phyloP scores from a whole-genome alignment of 108 stramenopile species.

The Skeletonema tropicum region DNA sequence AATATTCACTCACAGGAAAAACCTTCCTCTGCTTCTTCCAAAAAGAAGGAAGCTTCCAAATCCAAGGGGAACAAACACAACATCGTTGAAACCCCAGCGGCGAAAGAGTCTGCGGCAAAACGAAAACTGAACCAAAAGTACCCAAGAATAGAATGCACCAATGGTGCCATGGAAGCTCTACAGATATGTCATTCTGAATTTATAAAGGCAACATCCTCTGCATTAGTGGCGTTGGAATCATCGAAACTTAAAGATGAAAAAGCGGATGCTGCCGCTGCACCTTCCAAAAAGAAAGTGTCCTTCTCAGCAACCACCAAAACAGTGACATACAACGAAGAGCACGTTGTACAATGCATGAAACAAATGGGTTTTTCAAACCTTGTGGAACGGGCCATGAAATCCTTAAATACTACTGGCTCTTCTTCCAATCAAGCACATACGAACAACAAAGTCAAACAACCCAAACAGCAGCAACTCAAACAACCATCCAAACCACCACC shows the following conservation, averaged over 20 bases:
- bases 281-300: conserved; percentile 5
- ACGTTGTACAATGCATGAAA: conserved; percentile 15
- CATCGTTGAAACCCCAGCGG: background rate
- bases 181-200: conserved; percentile 26
- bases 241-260: background rate
- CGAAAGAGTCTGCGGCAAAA: background rate
- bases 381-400: conserved; percentile 13
- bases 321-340: conserved; percentile 15
- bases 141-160: conserved; percentile 24
- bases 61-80: background rate
- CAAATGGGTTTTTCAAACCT: conserved; percentile 18
- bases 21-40: background rate
- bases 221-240: conserved; percentile 9
- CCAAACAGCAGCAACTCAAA: background rate
- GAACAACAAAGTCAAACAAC: background rate
- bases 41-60: background rate
- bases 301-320: conserved; percentile 9
- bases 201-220: background rate
- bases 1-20: conserved; percentile 9
- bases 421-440: background rate
- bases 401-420: conserved; percentile 4
- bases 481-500: background rate
- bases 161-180: conserved; percentile 34
- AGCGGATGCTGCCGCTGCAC: background rate
- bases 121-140: background rate